Conservation (phyloP, 2,329 filamentous ascomycete genomes). For the Thielaviopsis musarum region DNA sequence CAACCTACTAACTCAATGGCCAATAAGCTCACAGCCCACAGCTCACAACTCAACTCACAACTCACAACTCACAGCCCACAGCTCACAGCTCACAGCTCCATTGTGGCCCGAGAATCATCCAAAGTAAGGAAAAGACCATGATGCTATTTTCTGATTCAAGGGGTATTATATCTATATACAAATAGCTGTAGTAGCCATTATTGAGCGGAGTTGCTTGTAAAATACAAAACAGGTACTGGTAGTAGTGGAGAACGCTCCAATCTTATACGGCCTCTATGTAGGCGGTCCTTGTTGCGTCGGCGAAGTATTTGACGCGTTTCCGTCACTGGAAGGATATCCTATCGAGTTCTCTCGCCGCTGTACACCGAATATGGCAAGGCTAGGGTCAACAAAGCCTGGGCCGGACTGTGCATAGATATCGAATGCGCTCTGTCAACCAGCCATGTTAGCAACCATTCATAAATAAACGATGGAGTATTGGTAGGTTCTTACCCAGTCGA, state of each 20-base stretch:
- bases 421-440: constrained; percentile 29
- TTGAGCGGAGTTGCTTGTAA: neutral
- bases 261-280: neutral
- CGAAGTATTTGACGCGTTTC: neutral
- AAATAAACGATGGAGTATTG: neutral
- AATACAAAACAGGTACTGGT: neutral
- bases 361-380: constrained; percentile 1
- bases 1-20: too few species aligned
- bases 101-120: too few species aligned
- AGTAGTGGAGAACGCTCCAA: too few species aligned
- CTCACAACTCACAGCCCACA: too few species aligned
- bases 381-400: constrained; percentile 8
- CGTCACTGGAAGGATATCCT: neutral
- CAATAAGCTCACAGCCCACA: too few species aligned
- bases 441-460: neutral
- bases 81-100: too few species aligned
- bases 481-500: constrained; percentile 30
- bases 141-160: neutral
- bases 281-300: neutral
- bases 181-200: neutral
- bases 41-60: too few species aligned
- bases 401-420: constrained; percentile 36
- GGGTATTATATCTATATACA: neutral
- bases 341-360: neutral
- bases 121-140: too few species aligned